Conservation (phyloP, 2,329 filamentous ascomycete species). For the Monilinia polystroma region DNA sequence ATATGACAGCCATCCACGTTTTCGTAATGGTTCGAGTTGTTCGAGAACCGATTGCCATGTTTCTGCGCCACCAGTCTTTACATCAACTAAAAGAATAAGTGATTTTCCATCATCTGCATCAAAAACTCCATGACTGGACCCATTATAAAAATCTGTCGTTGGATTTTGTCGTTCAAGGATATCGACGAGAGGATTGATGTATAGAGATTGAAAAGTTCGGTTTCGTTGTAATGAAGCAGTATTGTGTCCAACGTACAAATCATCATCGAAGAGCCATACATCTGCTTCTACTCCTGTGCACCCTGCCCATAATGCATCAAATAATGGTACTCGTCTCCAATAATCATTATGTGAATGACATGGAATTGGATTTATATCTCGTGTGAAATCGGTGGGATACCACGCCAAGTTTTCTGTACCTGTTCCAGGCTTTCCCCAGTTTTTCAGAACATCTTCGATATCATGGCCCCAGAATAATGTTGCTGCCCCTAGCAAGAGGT, state of each 20-base stretch:
- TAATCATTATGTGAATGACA: conserved; percentile 74
- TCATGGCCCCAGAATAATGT: conserved; percentile 38
- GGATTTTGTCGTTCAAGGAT: conserved; percentile 56
- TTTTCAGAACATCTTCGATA: conserved; percentile 38
- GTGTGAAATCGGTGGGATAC: conserved; percentile 53
- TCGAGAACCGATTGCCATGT: conserved; percentile 54
- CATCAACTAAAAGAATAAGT: conserved; percentile 64
- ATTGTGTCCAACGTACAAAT: conserved; percentile 65
- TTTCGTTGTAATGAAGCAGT: conserved; percentile 52
- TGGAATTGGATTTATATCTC: conserved; percentile 53
- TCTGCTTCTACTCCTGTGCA: conserved; percentile 68
- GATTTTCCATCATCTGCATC: conserved; percentile 52
- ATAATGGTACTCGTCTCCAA: conserved; percentile 62
- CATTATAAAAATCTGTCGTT: conserved; percentile 47
- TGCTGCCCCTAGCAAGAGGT: conserved; percentile 39
- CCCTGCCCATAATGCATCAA: conserved; percentile 58
- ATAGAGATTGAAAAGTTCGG: conserved; percentile 61
- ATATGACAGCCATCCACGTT: conserved; percentile 56
- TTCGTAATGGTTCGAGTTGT: conserved; percentile 58
- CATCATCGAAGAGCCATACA: conserved; percentile 59
- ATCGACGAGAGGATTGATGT: conserved; percentile 61
- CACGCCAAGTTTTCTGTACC: conserved; percentile 44
- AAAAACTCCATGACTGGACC: conserved; percentile 55
- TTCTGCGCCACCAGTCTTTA: conserved; percentile 58
- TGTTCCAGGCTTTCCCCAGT: conserved; percentile 44